Evolutionary conservation across 345 rosid species (phyloP).

Genomic region (Populus pruinosa): DNA sequence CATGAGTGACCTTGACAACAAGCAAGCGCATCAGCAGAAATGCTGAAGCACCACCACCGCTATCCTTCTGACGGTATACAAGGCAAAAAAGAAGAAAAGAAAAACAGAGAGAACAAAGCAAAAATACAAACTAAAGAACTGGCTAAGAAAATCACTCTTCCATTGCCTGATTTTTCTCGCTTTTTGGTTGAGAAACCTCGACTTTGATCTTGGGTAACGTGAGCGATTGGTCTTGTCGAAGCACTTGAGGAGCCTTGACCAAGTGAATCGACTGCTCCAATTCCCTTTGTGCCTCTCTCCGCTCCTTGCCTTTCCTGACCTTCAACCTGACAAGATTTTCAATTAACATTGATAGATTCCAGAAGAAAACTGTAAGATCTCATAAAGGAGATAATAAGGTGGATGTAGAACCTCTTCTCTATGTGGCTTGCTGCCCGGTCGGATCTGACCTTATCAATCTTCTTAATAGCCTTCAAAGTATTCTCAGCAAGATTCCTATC

Average conservation of each 20-base stretch:
- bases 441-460: conserved; percentile 70
- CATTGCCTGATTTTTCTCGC: conserved; percentile 57
- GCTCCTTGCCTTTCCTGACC: conserved; percentile 42
- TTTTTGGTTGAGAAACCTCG: conserved; percentile 34
- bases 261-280: conserved; percentile 48
- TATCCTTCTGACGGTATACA: not conserved
- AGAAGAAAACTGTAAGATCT: no score
- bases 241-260: conserved; percentile 47
- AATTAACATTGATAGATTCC: not conserved
- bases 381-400: not conserved
- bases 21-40: not conserved
- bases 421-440: conserved; percentile 55
- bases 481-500: conserved; percentile 73
- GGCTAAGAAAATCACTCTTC: conserved; percentile 50
- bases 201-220: conserved; percentile 58
- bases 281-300: conserved; percentile 34
- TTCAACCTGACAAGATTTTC: conserved; percentile 48
- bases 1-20: not conserved
- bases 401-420: conserved; percentile 38
- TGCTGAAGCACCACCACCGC: not conserved
- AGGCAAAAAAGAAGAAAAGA: not conserved
- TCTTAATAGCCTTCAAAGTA: conserved; percentile 81
- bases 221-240: conserved; percentile 33
- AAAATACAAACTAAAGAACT: not conserved
- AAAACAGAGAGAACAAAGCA: not conserved